Evolutionary conservation across 495 filamentous ascomycete species (phyloP).

Genomic region (Aspergillus sclerotioniger): DNA sequence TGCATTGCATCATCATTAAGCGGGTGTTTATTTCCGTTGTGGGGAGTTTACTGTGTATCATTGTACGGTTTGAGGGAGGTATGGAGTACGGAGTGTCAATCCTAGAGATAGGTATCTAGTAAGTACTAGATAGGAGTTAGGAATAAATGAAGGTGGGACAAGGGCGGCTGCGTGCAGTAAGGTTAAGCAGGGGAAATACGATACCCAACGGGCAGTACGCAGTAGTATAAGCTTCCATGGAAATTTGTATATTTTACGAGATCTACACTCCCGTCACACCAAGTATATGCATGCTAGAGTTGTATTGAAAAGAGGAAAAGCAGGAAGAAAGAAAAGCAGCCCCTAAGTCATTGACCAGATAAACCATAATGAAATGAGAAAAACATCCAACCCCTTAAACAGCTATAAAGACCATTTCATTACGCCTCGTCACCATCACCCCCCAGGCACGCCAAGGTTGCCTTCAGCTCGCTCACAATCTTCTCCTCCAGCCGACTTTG

Average conservation of each 20-base stretch:
- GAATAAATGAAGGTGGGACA: no score
- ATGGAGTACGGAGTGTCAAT: no score
- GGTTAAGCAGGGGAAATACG: no score
- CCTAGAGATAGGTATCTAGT: no score
- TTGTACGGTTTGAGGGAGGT: no score
- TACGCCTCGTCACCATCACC: slow-evolving; percentile 39
- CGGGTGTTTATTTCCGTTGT: no score
- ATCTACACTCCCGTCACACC: background rate
- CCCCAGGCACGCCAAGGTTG: slow-evolving; percentile 38
- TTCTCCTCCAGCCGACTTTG: slow-evolving; percentile 72
- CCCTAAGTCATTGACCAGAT: slow-evolving; percentile 10
- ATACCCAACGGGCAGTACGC: background rate
- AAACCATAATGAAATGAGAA: slow-evolving; percentile 5
- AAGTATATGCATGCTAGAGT: background rate
- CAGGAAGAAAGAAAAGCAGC: slow-evolving; percentile 6
- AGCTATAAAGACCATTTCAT: slow-evolving; percentile 18
- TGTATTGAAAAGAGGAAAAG: background rate
- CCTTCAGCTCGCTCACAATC: slow-evolving; percentile 60
- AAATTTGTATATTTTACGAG: background rate
- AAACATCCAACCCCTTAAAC: slow-evolving; percentile 13
- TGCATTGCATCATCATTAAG: no score
- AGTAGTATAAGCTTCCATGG: background rate
- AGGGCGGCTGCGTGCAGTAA: no score
- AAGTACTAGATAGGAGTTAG: no score
- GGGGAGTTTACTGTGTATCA: no score